A percentile compares a stretch with the other conserved stretches of the same genome.
phyloP scores from a whole-genome alignment of 2,329 filamentous ascomycete species.

The Trichophyton rubrum region DNA sequence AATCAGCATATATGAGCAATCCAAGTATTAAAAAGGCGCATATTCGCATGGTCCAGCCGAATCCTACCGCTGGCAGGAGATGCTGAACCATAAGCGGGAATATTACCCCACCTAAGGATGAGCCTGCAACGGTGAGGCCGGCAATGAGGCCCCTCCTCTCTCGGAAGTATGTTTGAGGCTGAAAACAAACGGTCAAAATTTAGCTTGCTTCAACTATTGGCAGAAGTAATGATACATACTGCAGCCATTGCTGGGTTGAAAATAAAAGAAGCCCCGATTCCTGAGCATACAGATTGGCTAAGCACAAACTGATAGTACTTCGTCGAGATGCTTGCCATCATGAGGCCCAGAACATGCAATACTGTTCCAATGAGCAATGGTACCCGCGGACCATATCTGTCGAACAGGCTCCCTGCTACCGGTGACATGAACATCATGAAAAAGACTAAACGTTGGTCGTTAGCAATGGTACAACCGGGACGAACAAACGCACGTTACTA shows the following conservation, averaged over 20 bases:
- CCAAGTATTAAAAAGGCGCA: conserved; percentile 49
- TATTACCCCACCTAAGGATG: conserved; percentile 41
- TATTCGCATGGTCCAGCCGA: conserved; percentile 46
- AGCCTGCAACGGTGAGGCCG: conserved; percentile 48
- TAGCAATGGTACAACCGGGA: conserved; percentile 34
- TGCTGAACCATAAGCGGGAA: conserved; percentile 43
- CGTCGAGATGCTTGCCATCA: conserved; percentile 49
- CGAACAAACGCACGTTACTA: background rate
- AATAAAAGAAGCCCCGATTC: conserved; percentile 38
- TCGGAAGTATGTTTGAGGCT: conserved; percentile 42
- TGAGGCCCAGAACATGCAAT: conserved; percentile 47
- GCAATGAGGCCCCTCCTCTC: conserved; percentile 44
- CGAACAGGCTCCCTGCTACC: conserved; percentile 51
- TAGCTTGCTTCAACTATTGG: background rate
- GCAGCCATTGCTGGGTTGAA: conserved; percentile 34
- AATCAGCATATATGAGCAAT: conserved; percentile 40
- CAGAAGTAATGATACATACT: conserved; percentile 18
- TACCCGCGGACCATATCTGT: conserved; percentile 48
- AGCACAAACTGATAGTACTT: conserved; percentile 43
- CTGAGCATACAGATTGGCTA: conserved; percentile 35
- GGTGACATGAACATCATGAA: conserved; percentile 32
- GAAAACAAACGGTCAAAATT: conserved; percentile 35
- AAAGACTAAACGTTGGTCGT: conserved; percentile 18
- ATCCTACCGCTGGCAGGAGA: conserved; percentile 33
- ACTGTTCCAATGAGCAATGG: conserved; percentile 41